phyloP scores from a whole-genome alignment of 2,329 filamentous ascomycete genomes.

The Lachnellula subtilissima region DNA sequence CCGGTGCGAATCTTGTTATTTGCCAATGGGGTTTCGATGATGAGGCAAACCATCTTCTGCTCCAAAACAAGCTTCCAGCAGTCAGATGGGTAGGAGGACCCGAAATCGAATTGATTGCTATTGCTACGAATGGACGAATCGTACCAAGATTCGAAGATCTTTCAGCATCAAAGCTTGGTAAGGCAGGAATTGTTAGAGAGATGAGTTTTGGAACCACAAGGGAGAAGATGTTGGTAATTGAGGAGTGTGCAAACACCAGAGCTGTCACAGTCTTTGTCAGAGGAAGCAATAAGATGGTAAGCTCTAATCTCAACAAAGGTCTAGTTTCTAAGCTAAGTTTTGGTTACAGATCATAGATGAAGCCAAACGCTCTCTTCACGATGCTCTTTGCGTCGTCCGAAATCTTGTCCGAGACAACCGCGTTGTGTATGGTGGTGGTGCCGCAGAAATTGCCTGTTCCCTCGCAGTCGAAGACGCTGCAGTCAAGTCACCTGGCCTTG shows the following conservation, averaged over 20 bases:
- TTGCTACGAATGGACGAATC: slow-evolving; percentile 96
- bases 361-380: slow-evolving; percentile 94
- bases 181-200: slow-evolving; percentile 83
- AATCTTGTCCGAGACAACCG: slow-evolving; percentile 95
- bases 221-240: slow-evolving; percentile 99
- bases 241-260: slow-evolving; percentile 96
- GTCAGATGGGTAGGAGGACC: slow-evolving; percentile 97
- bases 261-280: slow-evolving; percentile 95
- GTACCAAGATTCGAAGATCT: slow-evolving; percentile 96
- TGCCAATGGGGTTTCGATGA: slow-evolving; percentile 99
- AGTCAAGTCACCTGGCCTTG: slow-evolving; percentile 89
- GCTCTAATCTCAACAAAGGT: slow-evolving; percentile 26
- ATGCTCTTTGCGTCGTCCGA: slow-evolving; percentile 94
- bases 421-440: slow-evolving; percentile 94
- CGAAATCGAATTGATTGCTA: slow-evolving; percentile 97
- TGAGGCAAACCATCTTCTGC: slow-evolving; percentile 93
- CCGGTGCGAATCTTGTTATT: slow-evolving; percentile 93
- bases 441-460: slow-evolving; percentile 95
- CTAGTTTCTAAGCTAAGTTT: slow-evolving; percentile 18
- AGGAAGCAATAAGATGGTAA: slow-evolving; percentile 98
- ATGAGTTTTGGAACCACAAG: slow-evolving; percentile 96
- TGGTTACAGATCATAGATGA: slow-evolving; percentile 84
- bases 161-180: slow-evolving; percentile 83
- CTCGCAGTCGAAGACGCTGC: slow-evolving; percentile 93
- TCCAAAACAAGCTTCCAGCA: slow-evolving; percentile 93